A percentile compares a stretch with the other conserved stretches of the same genome.
These are phyloP conservation scores for Trichoderma citrinoviride DNA, from an alignment of 2,329 filamentous ascomycete genomes.

Conservation along the genomic window DNA sequence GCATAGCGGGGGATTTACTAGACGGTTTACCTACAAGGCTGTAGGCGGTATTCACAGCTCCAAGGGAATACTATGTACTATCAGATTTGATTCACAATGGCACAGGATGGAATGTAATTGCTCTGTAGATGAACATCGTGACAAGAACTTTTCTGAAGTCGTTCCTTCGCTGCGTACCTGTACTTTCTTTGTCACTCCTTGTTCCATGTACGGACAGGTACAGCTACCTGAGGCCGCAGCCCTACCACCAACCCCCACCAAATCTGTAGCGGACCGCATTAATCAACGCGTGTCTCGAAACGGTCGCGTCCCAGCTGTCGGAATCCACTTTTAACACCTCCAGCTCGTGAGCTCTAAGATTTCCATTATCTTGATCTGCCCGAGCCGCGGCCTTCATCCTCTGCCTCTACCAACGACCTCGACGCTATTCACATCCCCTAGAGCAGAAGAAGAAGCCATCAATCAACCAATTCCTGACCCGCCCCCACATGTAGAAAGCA, in stretches of 20 bases:
- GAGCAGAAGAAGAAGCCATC: neutral
- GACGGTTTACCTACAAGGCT: neutral
- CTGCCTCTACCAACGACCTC: neutral
- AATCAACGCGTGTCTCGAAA: slow-evolving; percentile 23
- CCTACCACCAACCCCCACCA: neutral
- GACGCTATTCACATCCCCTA: neutral
- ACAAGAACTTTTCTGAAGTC: neutral
- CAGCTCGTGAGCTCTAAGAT: neutral
- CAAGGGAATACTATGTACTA: neutral
- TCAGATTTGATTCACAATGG: neutral
- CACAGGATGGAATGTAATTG: neutral
- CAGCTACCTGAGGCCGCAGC: neutral
- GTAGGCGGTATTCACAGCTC: neutral
- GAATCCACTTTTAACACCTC: neutral
- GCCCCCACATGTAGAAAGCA: slow-evolving; percentile 20
- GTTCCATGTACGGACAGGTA: neutral
- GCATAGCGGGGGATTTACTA: neutral
- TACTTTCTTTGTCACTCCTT: neutral
- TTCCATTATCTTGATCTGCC: neutral
- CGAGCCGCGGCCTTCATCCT: neutral
- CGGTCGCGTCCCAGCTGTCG: slow-evolving; percentile 15
- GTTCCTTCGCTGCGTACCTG: neutral
- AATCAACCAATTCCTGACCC: neutral
- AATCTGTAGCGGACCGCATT: neutral
- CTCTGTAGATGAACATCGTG: neutral